Evolutionary conservation across 192 early-diverging fungal genomes (phyloP), one percentile per base, ranked within the genome.

Genomic region (Coemansia reversa): DNA sequence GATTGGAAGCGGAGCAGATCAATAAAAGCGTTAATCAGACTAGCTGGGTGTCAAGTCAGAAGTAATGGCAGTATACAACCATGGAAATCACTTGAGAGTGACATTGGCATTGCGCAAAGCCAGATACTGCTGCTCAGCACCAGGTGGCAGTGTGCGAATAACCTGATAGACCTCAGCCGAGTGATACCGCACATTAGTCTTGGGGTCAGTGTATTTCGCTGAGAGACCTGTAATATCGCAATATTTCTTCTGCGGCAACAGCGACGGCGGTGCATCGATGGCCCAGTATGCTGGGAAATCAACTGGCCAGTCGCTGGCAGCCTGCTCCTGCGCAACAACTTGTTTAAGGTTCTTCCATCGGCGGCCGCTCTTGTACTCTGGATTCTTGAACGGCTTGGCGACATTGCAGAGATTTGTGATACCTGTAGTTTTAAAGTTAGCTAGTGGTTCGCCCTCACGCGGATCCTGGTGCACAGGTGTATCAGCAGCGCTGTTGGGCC

Each of bases 221-320:
- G 91, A 89, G 45, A 94, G 75, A 19, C 93, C 93, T 7, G 93
- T 95, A 52, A 95, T 86, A 67, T 95, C 93, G 70, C 93, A 95
- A 79, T 95, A 95, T 67, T 93, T 93, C 77, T 93, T 93, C 66
- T 87, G 86, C 12, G 93, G 93, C 32, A 80, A 55, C 59, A 95
- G 74, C 25, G 93, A 93, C 24, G 93, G 93, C 58, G 91, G 81
- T 12, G 90, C 90, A 67, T 95, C 90, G 32, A 93, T 92, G 49
- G 82, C 89, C 83, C 88, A 90, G 74, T 92, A 91, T 2, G 87
- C 86, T 9, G 89, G 88, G 24, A 88, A 78, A 60, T 89, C 84
- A 2, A 91, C 65, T 1, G 84, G 76, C 73, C 74, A 73, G 55
- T 81, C 66, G 30, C 83, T 83, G 48, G 75, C 70, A 7, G 67